Evolutionary conservation across 2,329 filamentous ascomycete species (phyloP).

Genomic region (Penicillium sp.): DNA sequence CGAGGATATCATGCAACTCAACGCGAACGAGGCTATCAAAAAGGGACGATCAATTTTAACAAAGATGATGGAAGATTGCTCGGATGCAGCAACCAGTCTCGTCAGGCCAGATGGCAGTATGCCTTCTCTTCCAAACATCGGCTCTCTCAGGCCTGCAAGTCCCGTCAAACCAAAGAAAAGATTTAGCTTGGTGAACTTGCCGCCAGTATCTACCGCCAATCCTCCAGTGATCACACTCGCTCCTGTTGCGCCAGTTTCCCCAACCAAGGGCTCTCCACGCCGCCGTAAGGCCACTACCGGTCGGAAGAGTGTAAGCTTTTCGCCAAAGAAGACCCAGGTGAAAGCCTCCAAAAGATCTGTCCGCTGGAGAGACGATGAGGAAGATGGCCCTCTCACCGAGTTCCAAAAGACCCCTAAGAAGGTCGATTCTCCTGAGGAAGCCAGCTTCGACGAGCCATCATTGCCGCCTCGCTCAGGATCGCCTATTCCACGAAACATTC

Average conservation of each 20-base stretch:
- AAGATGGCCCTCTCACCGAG: slow-evolving; percentile 81
- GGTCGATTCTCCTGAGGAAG: slow-evolving; percentile 57
- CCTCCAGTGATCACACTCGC: slow-evolving; percentile 32
- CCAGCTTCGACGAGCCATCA: slow-evolving; percentile 52
- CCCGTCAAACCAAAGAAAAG: slow-evolving; percentile 69
- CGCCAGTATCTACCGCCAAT: slow-evolving; percentile 28
- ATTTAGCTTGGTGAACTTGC: slow-evolving; percentile 40
- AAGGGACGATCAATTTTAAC: slow-evolving; percentile 75
- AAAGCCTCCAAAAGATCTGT: slow-evolving; percentile 77
- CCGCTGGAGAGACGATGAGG: slow-evolving; percentile 88
- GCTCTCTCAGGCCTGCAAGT: slow-evolving; percentile 67
- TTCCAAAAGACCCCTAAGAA: slow-evolving; percentile 88
- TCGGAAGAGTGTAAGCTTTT: slow-evolving; percentile 76
- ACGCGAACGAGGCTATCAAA: slow-evolving; percentile 75
- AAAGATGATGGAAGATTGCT: slow-evolving; percentile 74
- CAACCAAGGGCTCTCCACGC: slow-evolving; percentile 75
- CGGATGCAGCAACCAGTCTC: slow-evolving; percentile 72
- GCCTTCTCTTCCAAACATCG: slow-evolving; percentile 57
- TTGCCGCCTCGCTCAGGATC: slow-evolving; percentile 53
- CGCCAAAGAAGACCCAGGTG: slow-evolving; percentile 63
- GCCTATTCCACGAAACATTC: slow-evolving; percentile 46
- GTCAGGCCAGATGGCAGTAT: slow-evolving; percentile 83
- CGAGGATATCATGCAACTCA: slow-evolving; percentile 76
- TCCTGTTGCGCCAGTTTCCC: slow-evolving; percentile 52
- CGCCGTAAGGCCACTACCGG: slow-evolving; percentile 64